Evolutionary conservation across 441 rosid species (phyloP).

Genomic region (Pelargonium cotyledonis): DNA sequence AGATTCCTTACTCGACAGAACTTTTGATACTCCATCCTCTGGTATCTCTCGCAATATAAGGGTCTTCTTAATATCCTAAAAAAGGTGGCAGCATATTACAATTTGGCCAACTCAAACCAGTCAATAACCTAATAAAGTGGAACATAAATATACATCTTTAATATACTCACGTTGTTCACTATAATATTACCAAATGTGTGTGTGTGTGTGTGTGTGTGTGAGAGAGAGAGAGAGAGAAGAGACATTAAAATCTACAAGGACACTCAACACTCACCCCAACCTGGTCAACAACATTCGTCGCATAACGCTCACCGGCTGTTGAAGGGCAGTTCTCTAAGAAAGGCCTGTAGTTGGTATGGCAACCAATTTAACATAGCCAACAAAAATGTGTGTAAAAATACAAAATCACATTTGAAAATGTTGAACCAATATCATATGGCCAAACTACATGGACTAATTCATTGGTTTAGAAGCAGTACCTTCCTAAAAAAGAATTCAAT

Average conservation of each 20-base stretch:
- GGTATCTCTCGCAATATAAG: slow-evolving; percentile 61
- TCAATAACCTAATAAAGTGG: slow-evolving; percentile 6
- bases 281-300: slow-evolving; percentile 45
- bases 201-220: not conserved
- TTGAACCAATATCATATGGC: slow-evolving; percentile 11
- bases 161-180: not conserved
- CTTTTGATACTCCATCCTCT: slow-evolving; percentile 45
- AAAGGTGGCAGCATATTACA: slow-evolving; percentile 14
- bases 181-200: not conserved
- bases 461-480: slow-evolving; percentile 32
- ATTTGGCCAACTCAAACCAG: slow-evolving; percentile 14
- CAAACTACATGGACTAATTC: slow-evolving; percentile 10
- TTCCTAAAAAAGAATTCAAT: slow-evolving; percentile 53
- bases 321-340: slow-evolving; percentile 43
- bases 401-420: slow-evolving; percentile 13
- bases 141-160: not conserved
- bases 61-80: slow-evolving; percentile 53
- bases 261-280: slow-evolving; percentile 40
- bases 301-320: slow-evolving; percentile 46
- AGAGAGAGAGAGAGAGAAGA: not conserved
- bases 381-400: not conserved
- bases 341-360: slow-evolving; percentile 37
- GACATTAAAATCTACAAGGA: not conserved
- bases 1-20: slow-evolving; percentile 38
- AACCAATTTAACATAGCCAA: slow-evolving; percentile 15